Evolutionary conservation across 2,329 filamentous ascomycete species (phyloP).

Genomic region (Xylariaceae sp.): DNA sequence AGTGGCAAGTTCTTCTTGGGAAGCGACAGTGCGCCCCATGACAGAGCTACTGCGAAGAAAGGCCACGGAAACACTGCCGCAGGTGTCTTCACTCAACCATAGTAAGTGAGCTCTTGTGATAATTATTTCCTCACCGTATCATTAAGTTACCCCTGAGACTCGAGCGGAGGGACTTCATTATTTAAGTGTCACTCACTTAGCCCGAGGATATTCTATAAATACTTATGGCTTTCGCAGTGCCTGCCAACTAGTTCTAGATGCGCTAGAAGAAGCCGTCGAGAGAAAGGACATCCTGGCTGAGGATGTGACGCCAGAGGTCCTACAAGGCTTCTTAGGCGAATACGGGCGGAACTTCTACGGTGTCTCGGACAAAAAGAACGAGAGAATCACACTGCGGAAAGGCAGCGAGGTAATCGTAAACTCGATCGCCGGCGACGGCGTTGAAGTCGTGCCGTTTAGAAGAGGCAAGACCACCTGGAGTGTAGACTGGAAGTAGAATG

Average conservation of each 20-base stretch:
- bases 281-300: constrained; percentile 32
- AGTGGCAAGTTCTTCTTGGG: constrained; percentile 73
- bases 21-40: constrained; percentile 72
- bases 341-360: constrained; percentile 35
- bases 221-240: not conserved
- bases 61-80: constrained; percentile 63
- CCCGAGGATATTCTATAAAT: not conserved
- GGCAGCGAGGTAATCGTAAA: constrained; percentile 53
- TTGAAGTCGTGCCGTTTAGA: constrained; percentile 68
- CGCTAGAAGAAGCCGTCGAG: constrained; percentile 51
- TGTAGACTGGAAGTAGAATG: constrained; percentile 46
- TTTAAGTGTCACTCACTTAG: not conserved
- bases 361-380: constrained; percentile 6
- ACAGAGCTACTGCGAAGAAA: constrained; percentile 57
- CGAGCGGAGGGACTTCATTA: too few relatives aligned
- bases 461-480: constrained; percentile 64
- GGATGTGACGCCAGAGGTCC: constrained; percentile 34
- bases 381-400: constrained; percentile 14
- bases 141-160: not conserved
- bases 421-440: constrained; percentile 55
- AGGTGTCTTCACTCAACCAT: constrained; percentile 78
- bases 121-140: not conserved
- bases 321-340: constrained; percentile 36
- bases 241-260: constrained; percentile 60
- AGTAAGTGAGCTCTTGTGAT: constrained; percentile 34